phyloP scores from a whole-genome alignment of 331 rosid genomes.

The Ulmus americana region DNA sequence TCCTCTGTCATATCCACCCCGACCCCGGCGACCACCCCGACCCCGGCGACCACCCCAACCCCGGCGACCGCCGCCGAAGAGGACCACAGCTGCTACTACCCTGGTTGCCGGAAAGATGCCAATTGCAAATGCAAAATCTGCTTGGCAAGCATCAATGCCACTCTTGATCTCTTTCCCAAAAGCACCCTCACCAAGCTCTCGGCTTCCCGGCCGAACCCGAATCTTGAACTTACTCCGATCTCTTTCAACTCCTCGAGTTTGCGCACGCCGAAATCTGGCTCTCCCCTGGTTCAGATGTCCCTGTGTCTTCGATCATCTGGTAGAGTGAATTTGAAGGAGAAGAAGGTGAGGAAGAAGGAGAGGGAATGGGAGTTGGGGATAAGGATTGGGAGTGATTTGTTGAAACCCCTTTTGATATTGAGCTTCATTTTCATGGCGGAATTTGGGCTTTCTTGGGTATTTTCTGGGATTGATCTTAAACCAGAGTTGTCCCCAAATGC shows the following conservation, averaged over 20 bases:
- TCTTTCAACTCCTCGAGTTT: constrained; percentile 48
- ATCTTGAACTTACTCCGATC: constrained; percentile 44
- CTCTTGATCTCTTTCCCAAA: constrained; percentile 76
- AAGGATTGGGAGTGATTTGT: constrained; percentile 10
- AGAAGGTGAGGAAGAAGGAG: constrained; percentile 15
- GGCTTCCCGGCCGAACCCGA: constrained; percentile 30
- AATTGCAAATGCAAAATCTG: constrained; percentile 70
- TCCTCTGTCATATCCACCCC: constrained; percentile 32
- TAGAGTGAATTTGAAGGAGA: constrained; percentile 19
- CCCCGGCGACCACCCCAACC: too few species aligned
- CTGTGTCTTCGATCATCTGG: constrained; percentile 31
- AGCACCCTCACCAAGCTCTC: constrained; percentile 61
- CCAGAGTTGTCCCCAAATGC: constrained; percentile 39
- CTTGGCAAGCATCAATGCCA: constrained; percentile 77
- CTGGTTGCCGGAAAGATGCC: constrained; percentile 70
- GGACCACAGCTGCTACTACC: constrained; percentile 65
- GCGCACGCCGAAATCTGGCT: constrained; percentile 46
- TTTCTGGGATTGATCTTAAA: constrained; percentile 26
- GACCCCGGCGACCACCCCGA: constrained; percentile 17
- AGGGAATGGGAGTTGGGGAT: constrained; percentile 11
- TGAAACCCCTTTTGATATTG: constrained; percentile 28
- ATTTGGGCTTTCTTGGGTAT: constrained; percentile 30
- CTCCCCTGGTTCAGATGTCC: constrained; percentile 10
- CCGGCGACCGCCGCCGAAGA: constrained; percentile 33
- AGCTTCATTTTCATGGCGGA: constrained; percentile 35